phyloP scores from a whole-genome alignment of 768 basidiomycete genomes.

The Rhodotorula paludigena region DNA sequence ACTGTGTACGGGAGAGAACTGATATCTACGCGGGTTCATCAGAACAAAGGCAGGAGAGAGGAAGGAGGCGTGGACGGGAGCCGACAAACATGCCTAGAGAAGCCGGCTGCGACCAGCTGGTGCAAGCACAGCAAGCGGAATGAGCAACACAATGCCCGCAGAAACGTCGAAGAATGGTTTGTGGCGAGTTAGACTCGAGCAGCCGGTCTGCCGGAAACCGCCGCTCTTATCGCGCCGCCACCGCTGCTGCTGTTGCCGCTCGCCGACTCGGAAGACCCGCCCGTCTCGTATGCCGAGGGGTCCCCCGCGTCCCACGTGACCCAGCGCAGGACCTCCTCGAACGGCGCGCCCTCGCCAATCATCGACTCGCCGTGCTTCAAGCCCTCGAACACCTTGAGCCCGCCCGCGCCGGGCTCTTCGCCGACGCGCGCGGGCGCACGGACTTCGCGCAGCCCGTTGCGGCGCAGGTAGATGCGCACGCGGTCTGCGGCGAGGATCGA shows the following conservation, averaged over 20 bases:
- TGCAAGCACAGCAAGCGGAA: too few species aligned
- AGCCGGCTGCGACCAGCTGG: too few species aligned
- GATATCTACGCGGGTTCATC: too few species aligned
- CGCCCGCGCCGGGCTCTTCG: conserved; percentile 12
- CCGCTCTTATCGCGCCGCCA: too few species aligned
- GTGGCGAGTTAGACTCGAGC: background rate
- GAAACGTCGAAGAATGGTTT: too few species aligned
- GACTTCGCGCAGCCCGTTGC: conserved; percentile 10
- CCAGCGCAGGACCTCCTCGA: conserved; percentile 29
- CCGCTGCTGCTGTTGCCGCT: background rate
- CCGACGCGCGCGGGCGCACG: background rate
- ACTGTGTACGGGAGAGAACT: too few species aligned
- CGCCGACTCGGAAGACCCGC: background rate
- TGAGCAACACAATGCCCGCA: too few species aligned
- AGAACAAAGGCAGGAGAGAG: too few species aligned
- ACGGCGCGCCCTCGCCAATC: conserved; percentile 25
- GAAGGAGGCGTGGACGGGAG: too few species aligned
- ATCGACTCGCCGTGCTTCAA: conserved; percentile 36
- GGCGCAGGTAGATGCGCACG: conserved; percentile 61
- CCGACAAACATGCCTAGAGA: too few species aligned
- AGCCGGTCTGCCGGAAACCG: background rate
- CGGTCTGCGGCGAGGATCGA: conserved; percentile 73
- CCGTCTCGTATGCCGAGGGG: conserved; percentile 4
- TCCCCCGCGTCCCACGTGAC: conserved; percentile 10
- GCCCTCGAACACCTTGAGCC: conserved; percentile 31